A percentile compares a stretch with the other conserved stretches of the same genome.
Conservation (phyloP, 2,329 filamentous ascomycete species). For the Aspergillus hiratsukae region DNA sequence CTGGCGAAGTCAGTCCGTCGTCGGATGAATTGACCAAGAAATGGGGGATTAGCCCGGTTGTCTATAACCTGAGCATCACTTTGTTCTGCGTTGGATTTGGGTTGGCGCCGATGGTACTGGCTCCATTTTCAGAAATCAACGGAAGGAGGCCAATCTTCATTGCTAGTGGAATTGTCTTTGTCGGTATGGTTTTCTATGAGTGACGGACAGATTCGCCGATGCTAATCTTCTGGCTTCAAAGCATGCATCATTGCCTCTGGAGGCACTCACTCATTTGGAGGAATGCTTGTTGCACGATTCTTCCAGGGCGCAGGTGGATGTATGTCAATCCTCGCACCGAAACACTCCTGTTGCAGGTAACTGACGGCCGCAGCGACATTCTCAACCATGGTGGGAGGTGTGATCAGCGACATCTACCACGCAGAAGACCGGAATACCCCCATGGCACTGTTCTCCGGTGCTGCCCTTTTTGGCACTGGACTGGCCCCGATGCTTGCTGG, state of each 20-base stretch:
- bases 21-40: constrained; percentile 60
- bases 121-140: constrained; percentile 83
- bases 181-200: constrained; percentile 34
- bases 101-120: constrained; percentile 79
- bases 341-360: background rate
- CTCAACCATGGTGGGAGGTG: constrained; percentile 86
- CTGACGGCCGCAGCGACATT: constrained; percentile 50
- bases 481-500: constrained; percentile 69
- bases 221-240: constrained; percentile 17
- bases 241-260: constrained; percentile 68
- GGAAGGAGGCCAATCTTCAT: constrained; percentile 81
- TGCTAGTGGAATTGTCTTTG: constrained; percentile 65
- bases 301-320: constrained; percentile 72
- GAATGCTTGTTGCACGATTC: constrained; percentile 72
- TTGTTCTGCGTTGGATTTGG: constrained; percentile 78
- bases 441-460: constrained; percentile 83
- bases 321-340: constrained; percentile 36
- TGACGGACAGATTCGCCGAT: background rate
- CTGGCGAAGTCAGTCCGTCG: constrained; percentile 73
- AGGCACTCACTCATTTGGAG: constrained; percentile 62
- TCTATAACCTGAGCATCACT: constrained; percentile 70
- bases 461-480: constrained; percentile 73
- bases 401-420: constrained; percentile 81
- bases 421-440: constrained; percentile 76
- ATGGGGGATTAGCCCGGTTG: constrained; percentile 62